Evolutionary conservation across 116 monocot genomes (phyloP).

Genomic region (Phalaenopsis hybrid): DNA sequence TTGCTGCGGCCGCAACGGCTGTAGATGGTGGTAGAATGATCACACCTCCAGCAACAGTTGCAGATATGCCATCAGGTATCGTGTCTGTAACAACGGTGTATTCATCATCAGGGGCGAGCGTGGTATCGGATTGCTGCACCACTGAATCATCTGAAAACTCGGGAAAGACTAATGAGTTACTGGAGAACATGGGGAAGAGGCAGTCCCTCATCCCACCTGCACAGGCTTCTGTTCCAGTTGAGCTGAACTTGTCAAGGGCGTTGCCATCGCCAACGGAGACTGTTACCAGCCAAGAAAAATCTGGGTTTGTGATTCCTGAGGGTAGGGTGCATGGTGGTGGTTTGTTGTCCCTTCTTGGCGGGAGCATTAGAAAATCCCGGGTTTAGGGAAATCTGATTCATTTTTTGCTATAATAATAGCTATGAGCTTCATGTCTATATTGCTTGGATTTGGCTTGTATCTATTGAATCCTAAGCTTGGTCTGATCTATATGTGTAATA

Average conservation of each 20-base stretch:
- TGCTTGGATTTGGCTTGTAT: not conserved
- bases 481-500: not conserved
- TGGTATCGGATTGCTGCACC: conserved; percentile 27
- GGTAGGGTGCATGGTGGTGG: conserved; percentile 96
- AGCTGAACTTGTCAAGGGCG: conserved; percentile 39
- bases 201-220: not conserved
- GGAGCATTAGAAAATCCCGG: conserved; percentile 42
- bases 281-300: not conserved
- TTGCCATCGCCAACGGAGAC: not conserved
- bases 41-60: conserved; percentile 7
- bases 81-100: conserved; percentile 12
- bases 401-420: not conserved
- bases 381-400: conserved; percentile 18
- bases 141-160: not conserved
- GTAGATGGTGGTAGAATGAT: not conserved
- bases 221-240: not conserved
- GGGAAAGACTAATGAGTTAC: conserved; percentile 6
- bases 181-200: conserved; percentile 9
- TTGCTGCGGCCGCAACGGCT: conserved; percentile 6
- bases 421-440: not conserved
- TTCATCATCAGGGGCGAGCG: conserved; percentile 31
- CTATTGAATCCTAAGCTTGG: not conserved
- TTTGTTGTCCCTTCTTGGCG: conserved; percentile 81
- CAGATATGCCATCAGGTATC: conserved; percentile 14
- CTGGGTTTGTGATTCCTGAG: conserved; percentile 46